These are phyloP conservation scores for Globisporangium lucens DNA, from an alignment of 352 stramenopile species.

Conservation along the genomic window DNA sequence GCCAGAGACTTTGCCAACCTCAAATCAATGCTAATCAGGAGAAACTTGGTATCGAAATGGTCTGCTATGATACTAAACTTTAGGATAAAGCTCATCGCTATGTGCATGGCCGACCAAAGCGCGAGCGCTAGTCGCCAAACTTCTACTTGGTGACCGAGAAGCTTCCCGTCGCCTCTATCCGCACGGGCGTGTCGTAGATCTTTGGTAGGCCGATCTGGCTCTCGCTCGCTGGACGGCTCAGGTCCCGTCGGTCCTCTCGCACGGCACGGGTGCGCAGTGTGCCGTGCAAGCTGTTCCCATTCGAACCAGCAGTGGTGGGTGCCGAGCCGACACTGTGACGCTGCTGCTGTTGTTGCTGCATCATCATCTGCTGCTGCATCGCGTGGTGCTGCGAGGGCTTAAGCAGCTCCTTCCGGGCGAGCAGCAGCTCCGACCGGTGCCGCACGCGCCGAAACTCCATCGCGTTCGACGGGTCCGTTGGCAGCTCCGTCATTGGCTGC, in stretches of 20 bases:
- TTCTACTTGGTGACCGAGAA: constrained; percentile 47
- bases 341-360: constrained; percentile 1
- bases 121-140: constrained; percentile 12
- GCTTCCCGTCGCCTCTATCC: constrained; percentile 29
- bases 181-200: constrained; percentile 34
- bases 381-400: constrained; percentile 27
- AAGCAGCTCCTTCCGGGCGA: constrained; percentile 44
- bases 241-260: constrained; percentile 21
- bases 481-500: constrained; percentile 23
- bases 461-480: constrained; percentile 28
- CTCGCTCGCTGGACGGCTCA: constrained; percentile 29
- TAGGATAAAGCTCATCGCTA: not conserved
- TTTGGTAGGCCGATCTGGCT: constrained; percentile 27
- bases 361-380: constrained; percentile 26
- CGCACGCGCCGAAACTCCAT: constrained; percentile 50
- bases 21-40: no score
- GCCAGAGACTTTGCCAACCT: not conserved
- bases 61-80: no score
- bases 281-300: not conserved
- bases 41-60: no score
- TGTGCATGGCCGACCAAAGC: not conserved
- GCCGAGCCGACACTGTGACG: not conserved
- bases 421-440: constrained; percentile 46
- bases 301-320: not conserved
- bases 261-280: constrained; percentile 8